phyloP scores from a whole-genome alignment of 1,139 yeast genomes.

The Yamadazyma songkhlaensis region DNA sequence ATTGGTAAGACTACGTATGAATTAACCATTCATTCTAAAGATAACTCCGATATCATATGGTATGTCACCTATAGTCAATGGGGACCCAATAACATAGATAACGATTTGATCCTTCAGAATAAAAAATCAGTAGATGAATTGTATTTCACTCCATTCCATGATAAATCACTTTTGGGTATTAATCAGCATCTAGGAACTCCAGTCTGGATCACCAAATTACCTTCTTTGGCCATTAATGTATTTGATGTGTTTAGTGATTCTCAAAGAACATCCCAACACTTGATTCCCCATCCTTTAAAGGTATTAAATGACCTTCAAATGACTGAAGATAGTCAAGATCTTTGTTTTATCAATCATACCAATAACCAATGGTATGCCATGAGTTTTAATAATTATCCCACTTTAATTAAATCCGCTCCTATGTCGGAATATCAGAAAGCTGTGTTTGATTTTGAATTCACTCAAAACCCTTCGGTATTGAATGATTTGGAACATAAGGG shows the following conservation, averaged over 20 bases:
- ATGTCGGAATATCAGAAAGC: slow-evolving; percentile 49
- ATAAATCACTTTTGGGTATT: slow-evolving; percentile 64
- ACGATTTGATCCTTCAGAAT: slow-evolving; percentile 56
- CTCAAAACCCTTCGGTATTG: slow-evolving; percentile 19
- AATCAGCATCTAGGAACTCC: slow-evolving; percentile 66
- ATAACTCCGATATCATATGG: slow-evolving; percentile 65
- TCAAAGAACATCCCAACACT: slow-evolving; percentile 29
- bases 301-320: slow-evolving; percentile 35
- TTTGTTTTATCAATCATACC: slow-evolving; percentile 65
- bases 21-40: slow-evolving; percentile 50
- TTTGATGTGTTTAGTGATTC: slow-evolving; percentile 62
- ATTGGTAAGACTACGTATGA: slow-evolving; percentile 52
- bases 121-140: slow-evolving; percentile 61
- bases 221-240: slow-evolving; percentile 66
- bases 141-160: slow-evolving; percentile 82
- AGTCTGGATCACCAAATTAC: slow-evolving; percentile 72
- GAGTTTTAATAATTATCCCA: slow-evolving; percentile 74
- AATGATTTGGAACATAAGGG: slow-evolving; percentile 19
- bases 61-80: slow-evolving; percentile 85
- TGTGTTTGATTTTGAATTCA: no score
- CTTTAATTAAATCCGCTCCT: slow-evolving; percentile 79
- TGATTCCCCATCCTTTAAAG: slow-evolving; percentile 66
- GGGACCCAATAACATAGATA: slow-evolving; percentile 90
- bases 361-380: slow-evolving; percentile 82
- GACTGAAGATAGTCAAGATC: slow-evolving; percentile 29